These are phyloP conservation scores for Lolium perenne DNA, from an alignment of 176 grass and related monocot species.

Conservation along the genomic window DNA sequence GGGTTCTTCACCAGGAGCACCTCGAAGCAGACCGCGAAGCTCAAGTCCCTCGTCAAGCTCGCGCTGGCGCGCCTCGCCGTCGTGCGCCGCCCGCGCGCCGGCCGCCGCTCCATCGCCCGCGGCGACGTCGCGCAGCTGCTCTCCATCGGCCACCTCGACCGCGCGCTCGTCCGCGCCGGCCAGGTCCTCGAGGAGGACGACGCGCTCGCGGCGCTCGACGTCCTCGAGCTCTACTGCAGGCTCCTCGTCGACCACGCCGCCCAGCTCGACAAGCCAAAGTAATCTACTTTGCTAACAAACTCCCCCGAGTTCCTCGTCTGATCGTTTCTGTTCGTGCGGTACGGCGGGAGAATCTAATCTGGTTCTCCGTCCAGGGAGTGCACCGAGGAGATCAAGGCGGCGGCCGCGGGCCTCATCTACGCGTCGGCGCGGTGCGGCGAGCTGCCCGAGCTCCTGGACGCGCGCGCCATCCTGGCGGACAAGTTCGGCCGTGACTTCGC, in stretches of 20 bases:
- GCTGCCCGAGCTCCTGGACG: conserved; percentile 61
- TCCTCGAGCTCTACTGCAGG: conserved; percentile 57
- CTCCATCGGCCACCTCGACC: conserved; percentile 51
- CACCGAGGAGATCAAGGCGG: conserved; percentile 51
- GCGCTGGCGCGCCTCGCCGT: conserved; percentile 44
- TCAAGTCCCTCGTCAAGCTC: conserved; percentile 53
- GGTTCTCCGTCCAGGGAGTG: conserved; percentile 40
- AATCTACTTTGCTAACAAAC: not conserved
- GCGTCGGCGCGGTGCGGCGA: conserved; percentile 57
- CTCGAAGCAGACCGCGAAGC: conserved; percentile 54
- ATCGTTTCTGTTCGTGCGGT: not conserved
- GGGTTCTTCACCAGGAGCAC: conserved; percentile 51
- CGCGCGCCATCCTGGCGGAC: conserved; percentile 51
- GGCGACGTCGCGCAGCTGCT: conserved; percentile 59
- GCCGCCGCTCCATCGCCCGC: conserved; percentile 51
- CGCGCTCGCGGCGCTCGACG: conserved; percentile 47
- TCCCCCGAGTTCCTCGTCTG: too few relatives aligned
- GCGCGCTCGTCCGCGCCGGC: conserved; percentile 50
- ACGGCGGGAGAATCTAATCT: not conserved
- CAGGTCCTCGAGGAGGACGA: conserved; percentile 56
- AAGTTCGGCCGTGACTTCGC: conserved; percentile 64
- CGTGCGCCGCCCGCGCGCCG: conserved; percentile 34
- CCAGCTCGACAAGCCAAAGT: conserved; percentile 55
- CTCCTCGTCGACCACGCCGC: conserved; percentile 37
- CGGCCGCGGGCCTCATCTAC: conserved; percentile 54